These are phyloP conservation scores for Fusarium tuaranense DNA, from an alignment of 2,329 filamentous ascomycete genomes.

Conservation along the genomic window DNA sequence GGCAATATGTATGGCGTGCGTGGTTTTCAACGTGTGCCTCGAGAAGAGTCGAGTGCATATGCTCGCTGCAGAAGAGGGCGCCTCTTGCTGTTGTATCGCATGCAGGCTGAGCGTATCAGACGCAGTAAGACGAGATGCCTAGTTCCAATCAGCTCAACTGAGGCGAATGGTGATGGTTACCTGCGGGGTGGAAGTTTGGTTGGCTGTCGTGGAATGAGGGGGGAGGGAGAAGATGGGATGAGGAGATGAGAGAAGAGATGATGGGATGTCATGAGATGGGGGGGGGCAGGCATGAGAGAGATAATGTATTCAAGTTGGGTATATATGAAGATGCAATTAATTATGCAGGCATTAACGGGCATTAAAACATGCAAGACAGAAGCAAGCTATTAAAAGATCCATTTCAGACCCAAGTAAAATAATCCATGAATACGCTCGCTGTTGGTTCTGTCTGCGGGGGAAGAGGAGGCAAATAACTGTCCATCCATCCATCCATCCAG, in stretches of 20 bases:
- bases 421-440: neutral
- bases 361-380: neutral
- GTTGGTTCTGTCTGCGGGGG: neutral
- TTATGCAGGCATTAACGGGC: neutral
- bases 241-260: neutral
- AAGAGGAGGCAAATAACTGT: neutral
- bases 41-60: constrained; percentile 40
- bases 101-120: constrained; percentile 23
- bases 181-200: constrained; percentile 29
- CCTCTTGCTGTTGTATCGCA: constrained; percentile 17
- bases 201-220: constrained; percentile 33
- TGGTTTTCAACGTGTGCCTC: constrained; percentile 15
- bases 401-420: neutral
- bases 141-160: constrained; percentile 37
- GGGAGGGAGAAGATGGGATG: constrained; percentile 3
- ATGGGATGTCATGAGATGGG: neutral
- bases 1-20: constrained; percentile 4
- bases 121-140: constrained; percentile 21
- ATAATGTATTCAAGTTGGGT: neutral
- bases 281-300: neutral
- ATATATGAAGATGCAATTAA: neutral
- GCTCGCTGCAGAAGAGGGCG: constrained; percentile 29
- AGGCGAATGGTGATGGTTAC: constrained; percentile 32
- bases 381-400: neutral
- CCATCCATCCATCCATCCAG: constrained; percentile 18